phyloP scores from a whole-genome alignment of 1,284 basidiomycete species.

The Abortiporus biennis region DNA sequence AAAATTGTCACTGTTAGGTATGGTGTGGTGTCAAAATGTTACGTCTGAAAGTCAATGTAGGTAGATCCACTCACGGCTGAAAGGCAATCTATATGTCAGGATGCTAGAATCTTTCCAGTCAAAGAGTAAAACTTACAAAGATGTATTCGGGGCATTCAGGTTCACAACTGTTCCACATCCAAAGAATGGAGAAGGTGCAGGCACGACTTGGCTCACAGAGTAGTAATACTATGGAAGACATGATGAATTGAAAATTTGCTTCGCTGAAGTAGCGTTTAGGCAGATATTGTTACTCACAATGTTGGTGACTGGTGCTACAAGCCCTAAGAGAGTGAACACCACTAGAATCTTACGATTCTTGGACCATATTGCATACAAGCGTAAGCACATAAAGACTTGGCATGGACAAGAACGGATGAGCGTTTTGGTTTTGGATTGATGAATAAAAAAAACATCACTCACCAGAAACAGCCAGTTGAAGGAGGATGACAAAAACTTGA shows the following conservation, averaged over 20 bases:
- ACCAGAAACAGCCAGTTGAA: slow-evolving; percentile 3
- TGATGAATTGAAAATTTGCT: no score
- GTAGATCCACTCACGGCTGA: slow-evolving; percentile 10
- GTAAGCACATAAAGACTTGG: slow-evolving; percentile 14
- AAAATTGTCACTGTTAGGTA: slow-evolving; percentile 13
- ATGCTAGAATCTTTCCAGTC: neutral
- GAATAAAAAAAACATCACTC: neutral
- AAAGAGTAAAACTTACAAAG: slow-evolving; percentile 7
- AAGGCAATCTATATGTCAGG: neutral
- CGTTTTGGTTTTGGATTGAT: no score
- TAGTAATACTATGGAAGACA: slow-evolving; percentile 13
- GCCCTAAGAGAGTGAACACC: slow-evolving; percentile 10
- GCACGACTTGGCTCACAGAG: slow-evolving; percentile 51
- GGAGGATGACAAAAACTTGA: slow-evolving; percentile 5
- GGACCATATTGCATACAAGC: slow-evolving; percentile 17
- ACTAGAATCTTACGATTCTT: slow-evolving; percentile 11
- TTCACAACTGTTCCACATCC: slow-evolving; percentile 12
- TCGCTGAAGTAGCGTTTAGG: neutral
- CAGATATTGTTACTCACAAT: slow-evolving; percentile 9
- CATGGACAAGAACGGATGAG: no score
- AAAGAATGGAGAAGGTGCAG: slow-evolving; percentile 17
- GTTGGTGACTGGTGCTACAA: slow-evolving; percentile 13
- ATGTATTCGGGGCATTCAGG: neutral
- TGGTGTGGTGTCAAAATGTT: neutral
- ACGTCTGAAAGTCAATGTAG: neutral